Evolutionary conservation across 2,329 filamentous ascomycete genomes (phyloP).

Genomic region (Raffaelea ambrosiae): DNA sequence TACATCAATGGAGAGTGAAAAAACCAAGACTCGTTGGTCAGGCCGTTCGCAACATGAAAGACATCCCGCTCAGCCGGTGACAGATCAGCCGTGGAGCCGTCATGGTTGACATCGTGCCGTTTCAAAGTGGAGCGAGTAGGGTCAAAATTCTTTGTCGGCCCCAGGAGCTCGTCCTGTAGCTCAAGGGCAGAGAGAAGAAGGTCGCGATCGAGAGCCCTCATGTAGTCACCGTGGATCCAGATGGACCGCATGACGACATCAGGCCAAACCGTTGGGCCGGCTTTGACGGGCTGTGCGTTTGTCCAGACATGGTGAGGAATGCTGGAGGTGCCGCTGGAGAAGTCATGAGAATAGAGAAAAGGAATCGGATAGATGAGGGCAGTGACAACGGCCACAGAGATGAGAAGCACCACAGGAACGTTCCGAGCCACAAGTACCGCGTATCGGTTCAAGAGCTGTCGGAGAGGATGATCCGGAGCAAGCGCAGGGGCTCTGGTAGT

Average conservation of each 20-base stretch:
- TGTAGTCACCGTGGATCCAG: slow-evolving; percentile 75
- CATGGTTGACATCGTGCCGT: background rate
- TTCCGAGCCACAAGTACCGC: slow-evolving; percentile 63
- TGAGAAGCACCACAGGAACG: slow-evolving; percentile 63
- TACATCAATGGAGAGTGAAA: slow-evolving; percentile 78
- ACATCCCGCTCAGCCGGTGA: slow-evolving; percentile 39
- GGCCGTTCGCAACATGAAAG: slow-evolving; percentile 50
- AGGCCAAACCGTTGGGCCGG: slow-evolving; percentile 36
- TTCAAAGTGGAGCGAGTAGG: slow-evolving; percentile 27
- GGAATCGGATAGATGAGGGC: slow-evolving; percentile 66
- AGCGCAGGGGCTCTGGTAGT: slow-evolving; percentile 67
- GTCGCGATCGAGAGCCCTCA: slow-evolving; percentile 60
- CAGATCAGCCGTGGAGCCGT: slow-evolving; percentile 25
- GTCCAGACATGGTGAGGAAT: slow-evolving; percentile 78
- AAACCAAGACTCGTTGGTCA: slow-evolving; percentile 60
- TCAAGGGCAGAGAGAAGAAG: slow-evolving; percentile 59
- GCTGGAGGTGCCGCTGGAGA: slow-evolving; percentile 61
- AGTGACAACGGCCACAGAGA: slow-evolving; percentile 64
- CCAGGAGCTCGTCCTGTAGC: slow-evolving; percentile 62
- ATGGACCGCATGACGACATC: slow-evolving; percentile 77
- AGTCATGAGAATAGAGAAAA: slow-evolving; percentile 65
- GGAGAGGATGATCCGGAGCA: slow-evolving; percentile 55
- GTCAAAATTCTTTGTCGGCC: slow-evolving; percentile 46
- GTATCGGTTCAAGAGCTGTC: slow-evolving; percentile 57
- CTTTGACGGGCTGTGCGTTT: slow-evolving; percentile 55